Evolutionary conservation across 371 early-diverging fungal genomes (phyloP).

Genomic region (Mortierella sp.): DNA sequence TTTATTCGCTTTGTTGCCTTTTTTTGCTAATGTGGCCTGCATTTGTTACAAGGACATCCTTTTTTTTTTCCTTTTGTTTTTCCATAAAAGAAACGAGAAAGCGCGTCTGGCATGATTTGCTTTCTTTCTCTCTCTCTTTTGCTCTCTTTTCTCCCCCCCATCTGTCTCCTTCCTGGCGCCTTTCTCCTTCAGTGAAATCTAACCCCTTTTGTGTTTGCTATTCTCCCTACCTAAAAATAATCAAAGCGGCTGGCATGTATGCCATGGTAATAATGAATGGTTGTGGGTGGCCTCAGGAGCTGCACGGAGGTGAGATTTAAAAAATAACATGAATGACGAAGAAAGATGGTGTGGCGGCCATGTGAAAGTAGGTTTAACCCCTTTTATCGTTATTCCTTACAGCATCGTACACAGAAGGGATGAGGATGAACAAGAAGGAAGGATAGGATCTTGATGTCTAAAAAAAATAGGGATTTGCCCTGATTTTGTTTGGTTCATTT

Average conservation of each 20-base stretch:
- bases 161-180: background rate
- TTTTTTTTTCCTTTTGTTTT: background rate
- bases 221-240: constrained; percentile 3
- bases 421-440: too few relatives aligned
- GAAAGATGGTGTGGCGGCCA: background rate
- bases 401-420: background rate
- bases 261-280: background rate
- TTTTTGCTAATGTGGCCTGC: constrained; percentile 6
- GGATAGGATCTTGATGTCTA: too few relatives aligned
- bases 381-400: background rate
- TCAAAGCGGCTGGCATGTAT: background rate
- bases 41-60: background rate
- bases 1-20: background rate
- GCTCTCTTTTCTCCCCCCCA: background rate
- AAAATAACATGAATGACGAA: background rate
- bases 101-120: background rate
- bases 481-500: too few relatives aligned
- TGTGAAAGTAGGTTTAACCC: background rate
- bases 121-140: background rate
- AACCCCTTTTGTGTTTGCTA: background rate
- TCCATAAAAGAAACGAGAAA: background rate
- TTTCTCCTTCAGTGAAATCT: background rate
- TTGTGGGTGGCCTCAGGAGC: background rate
- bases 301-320: background rate
- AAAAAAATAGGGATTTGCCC: too few relatives aligned